phyloP scores from a whole-genome alignment of 2,329 filamentous ascomycete species.

The Diaporthe citri region DNA sequence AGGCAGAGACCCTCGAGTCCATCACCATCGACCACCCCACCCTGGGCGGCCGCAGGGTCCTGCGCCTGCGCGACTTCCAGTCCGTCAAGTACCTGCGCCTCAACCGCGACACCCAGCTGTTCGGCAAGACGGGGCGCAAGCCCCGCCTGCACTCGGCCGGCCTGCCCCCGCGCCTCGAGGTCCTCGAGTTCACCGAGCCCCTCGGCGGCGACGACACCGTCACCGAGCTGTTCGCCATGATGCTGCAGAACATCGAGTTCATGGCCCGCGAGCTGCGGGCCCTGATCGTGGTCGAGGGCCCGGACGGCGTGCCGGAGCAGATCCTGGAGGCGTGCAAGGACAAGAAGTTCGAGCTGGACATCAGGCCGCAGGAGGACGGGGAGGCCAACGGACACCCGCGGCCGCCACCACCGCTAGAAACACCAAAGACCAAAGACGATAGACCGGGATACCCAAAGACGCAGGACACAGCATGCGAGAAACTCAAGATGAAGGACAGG shows the following conservation, averaged over 20 bases:
- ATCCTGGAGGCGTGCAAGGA: constrained; percentile 52
- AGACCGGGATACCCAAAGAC: constrained; percentile 1
- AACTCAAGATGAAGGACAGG: constrained; percentile 1
- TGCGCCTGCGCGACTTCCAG: constrained; percentile 59
- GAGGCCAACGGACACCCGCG: constrained; percentile 2
- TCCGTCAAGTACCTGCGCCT: constrained; percentile 56
- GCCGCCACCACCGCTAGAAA: background rate
- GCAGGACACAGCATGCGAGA: constrained; percentile 6
- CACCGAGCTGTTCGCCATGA: constrained; percentile 57
- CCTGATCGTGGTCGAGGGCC: constrained; percentile 53
- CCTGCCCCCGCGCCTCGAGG: constrained; percentile 59
- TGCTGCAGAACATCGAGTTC: constrained; percentile 54
- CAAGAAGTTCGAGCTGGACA: constrained; percentile 49
- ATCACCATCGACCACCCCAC: constrained; percentile 60
- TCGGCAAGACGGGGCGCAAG: constrained; percentile 58
- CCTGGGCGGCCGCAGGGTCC: constrained; percentile 54
- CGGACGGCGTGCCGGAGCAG: constrained; percentile 49
- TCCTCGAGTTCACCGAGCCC: constrained; percentile 59
- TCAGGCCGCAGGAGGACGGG: constrained; percentile 41
- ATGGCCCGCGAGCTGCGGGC: constrained; percentile 53
- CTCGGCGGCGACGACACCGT: constrained; percentile 62
- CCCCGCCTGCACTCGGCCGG: constrained; percentile 61
- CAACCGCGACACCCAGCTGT: constrained; percentile 63
- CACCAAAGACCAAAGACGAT: background rate
- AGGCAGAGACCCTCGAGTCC: constrained; percentile 56